These are phyloP conservation scores for Trichosporon faecale DNA, from an alignment of 1,284 basidiomycete genomes.

Conservation along the genomic window DNA sequence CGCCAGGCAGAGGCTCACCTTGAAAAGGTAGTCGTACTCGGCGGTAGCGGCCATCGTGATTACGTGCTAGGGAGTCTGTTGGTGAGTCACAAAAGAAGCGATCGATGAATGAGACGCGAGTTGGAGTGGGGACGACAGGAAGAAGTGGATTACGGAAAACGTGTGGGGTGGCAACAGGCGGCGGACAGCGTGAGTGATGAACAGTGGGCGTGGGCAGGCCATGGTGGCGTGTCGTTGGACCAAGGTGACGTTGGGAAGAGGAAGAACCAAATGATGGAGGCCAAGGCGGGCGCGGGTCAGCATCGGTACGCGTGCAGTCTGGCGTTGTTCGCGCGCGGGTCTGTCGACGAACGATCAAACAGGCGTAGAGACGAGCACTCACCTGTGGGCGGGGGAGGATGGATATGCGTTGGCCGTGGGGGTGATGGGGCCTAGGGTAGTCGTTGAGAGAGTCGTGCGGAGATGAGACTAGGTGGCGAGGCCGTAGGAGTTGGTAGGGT, in stretches of 20 bases:
- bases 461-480: not conserved
- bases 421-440: not conserved
- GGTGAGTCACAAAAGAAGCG: not conserved
- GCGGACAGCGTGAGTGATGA: not conserved
- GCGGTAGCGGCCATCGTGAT: slow-evolving; percentile 58
- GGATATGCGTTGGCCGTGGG: not conserved
- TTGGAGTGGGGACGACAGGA: not conserved
- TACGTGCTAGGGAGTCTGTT: not conserved
- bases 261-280: not conserved
- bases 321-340: not conserved
- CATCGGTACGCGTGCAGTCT: not conserved
- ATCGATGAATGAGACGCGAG: not conserved
- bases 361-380: not conserved
- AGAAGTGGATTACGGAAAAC: not conserved
- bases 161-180: slow-evolving; percentile 1
- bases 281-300: not conserved
- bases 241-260: not conserved
- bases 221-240: not conserved
- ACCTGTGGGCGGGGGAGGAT: not conserved
- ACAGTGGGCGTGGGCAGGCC: not conserved
- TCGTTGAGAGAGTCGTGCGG: not conserved
- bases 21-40: slow-evolving; percentile 98
- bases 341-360: not conserved
- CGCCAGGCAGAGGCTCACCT: slow-evolving; percentile 48
- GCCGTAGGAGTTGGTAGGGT: not conserved